Evolutionary conservation across 306 rosid species (phyloP), one percentile per base, ranked within the genome.

Genomic region (Begonia fuchsioides): DNA sequence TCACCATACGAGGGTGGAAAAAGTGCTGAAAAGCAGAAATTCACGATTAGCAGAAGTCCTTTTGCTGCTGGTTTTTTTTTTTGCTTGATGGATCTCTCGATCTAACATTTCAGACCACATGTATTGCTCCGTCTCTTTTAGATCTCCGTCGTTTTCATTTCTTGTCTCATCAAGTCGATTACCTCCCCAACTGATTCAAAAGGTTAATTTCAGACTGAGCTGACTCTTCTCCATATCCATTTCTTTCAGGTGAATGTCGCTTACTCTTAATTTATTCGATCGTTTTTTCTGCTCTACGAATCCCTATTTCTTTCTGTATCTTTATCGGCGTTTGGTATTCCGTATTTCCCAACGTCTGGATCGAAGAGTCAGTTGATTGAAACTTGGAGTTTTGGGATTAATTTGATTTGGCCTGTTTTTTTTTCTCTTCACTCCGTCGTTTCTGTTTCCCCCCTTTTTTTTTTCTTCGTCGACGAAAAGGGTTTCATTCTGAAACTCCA

Each of bases 81-180:
- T 61, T 63, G 64, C 62, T 65, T 59, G 74, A 67, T 76, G 66
- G 83, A 87, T 87, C 94, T 80, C 43, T 65, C 64, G 95, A 88
- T 88, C 94, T 74, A 74, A 68, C 68, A 38, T 55, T 72, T 61
- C 35, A 26, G 45, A 73, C 62, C 86, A 50, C 82, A 71, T 66
- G 76, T 69, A 66, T 72, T 71, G 72, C 67, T 53, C 61, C 44
- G 76, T 76, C 53, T 76, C 73, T 11, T 75, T 67, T 66, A 76
- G 83, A 76, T 80, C 83, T 64, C 80, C 68, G 10, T 72, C 79
- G 46, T 54, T 69, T 57, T 77, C 76, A 41, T 51, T 65, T 51
- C 17, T 32, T 56, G 26, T 51, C n/a, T n/a, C 68, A 35, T 61
- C 50, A 54, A 56, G 64, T 38, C 43, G 68, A 76, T 68, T 60